Evolutionary conservation across 805 yeast genomes (phyloP), one percentile per base, ranked within the genome.

Genomic region (Candida morakotiae): DNA sequence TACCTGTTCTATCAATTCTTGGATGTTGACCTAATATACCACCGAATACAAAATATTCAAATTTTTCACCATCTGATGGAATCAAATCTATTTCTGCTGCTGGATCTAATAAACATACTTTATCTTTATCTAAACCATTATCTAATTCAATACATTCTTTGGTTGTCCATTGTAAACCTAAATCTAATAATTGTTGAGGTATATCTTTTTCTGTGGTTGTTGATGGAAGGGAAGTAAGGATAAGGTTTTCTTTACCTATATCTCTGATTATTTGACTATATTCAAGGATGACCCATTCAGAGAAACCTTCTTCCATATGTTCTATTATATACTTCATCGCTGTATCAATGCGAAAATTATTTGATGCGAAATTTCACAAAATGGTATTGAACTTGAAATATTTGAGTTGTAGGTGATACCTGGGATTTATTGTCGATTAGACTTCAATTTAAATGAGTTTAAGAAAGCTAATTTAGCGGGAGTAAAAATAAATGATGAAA

Each of bases 281-380:
- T 53, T 91, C 98, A 5, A 93, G 69, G 20, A 77, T 73, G 29
- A 91, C 98, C 98, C 98, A 91, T 47, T 85, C 93, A 46, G 96
- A 87, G 73, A 91, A 87, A 1, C 96, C 98, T 43, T 79, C 84
- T 61, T 91, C 98, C 97, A 91, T 91, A 57, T 91, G 98, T 61
- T 91, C 98, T 36, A 91, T 88, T 37, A 93, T 78, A 70, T 88
- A 91, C 62, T 87, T 87, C 95, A 86, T 86, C 28, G 23, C 42
- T 28, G 35, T 15, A 13, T 15, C 4, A 16, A 14, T 15, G 4
- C 31, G 15, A 19, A 22, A 25, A 23, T n/a, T 8, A 8, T 20
- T 14, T 10, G 6, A 15, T n/a, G n/a, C n/a, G n/a, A n/a, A n/a
- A n/a, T n/a, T n/a, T n/a, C n/a, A n/a, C n/a, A n/a, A n/a, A n/a